These are phyloP conservation scores for Suillus spraguei DNA, from an alignment of 768 basidiomycete genomes.

Conservation along the genomic window DNA sequence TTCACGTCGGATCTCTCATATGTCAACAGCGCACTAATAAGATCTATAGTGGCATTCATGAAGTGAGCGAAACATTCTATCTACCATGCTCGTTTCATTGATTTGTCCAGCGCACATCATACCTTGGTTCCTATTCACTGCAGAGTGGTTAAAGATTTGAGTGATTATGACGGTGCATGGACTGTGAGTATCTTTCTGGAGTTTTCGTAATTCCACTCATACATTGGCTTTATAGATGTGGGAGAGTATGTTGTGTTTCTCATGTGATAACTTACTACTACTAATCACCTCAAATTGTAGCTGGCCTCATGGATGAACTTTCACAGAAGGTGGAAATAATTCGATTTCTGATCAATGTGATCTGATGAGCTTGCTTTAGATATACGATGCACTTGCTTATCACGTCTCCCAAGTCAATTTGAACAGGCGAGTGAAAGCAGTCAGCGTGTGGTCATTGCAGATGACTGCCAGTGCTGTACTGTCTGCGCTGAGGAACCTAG, in stretches of 20 bases:
- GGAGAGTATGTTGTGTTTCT: conserved; percentile 68
- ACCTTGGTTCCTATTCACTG: conserved; percentile 95
- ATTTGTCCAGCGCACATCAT: conserved; percentile 72
- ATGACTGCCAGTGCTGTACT: conserved; percentile 90
- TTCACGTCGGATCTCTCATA: conserved; percentile 89
- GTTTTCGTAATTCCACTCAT: conserved; percentile 14
- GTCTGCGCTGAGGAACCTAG: conserved; percentile 70
- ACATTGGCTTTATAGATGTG: conserved; percentile 63
- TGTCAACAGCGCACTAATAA: conserved; percentile 87
- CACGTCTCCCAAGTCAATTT: conserved; percentile 92
- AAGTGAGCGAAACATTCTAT: conserved; percentile 58
- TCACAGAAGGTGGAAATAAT: conserved; percentile 61
- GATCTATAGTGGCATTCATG: conserved; percentile 98
- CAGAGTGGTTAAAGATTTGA: conserved; percentile 78
- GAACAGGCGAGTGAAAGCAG: conserved; percentile 86
- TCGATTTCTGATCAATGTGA: not conserved
- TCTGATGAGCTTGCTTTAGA: conserved; percentile 40
- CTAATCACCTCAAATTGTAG: conserved; percentile 41
- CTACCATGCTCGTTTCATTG: not conserved
- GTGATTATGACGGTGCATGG: conserved; percentile 96
- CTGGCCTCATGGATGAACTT: conserved; percentile 90
- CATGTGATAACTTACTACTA: not conserved
- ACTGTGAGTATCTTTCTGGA: conserved; percentile 58
- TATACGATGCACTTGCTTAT: conserved; percentile 91
- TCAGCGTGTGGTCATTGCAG: conserved; percentile 94